These are phyloP conservation scores for Pythium graminicola DNA, from an alignment of 352 stramenopile species.

Conservation along the genomic window DNA sequence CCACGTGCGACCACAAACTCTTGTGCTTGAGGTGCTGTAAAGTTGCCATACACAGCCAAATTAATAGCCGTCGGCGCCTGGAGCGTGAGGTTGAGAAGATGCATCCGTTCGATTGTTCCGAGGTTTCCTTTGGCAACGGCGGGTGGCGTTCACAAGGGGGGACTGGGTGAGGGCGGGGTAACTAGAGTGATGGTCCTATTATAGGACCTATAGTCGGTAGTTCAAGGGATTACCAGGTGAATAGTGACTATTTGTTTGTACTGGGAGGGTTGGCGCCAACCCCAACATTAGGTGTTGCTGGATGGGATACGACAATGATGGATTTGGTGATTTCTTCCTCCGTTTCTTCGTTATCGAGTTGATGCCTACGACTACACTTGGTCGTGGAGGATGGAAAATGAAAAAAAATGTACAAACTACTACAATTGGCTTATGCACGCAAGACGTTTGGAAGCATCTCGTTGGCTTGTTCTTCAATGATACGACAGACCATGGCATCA, in stretches of 20 bases:
- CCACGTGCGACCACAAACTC: constrained; percentile 94
- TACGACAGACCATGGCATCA: constrained; percentile 63
- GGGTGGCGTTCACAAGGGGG: constrained; percentile 18
- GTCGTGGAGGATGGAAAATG: constrained; percentile 3
- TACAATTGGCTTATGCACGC: constrained; percentile 3
- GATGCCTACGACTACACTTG: too few species aligned
- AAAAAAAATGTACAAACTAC: too few species aligned
- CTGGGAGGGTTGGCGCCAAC: too few species aligned
- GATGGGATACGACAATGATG: too few species aligned
- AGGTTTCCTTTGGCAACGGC: constrained; percentile 7
- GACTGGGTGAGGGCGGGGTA: constrained; percentile 3
- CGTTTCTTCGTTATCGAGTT: not conserved
- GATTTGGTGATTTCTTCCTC: too few species aligned
- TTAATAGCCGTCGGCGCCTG: constrained; percentile 77
- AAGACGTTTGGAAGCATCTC: constrained; percentile 20
- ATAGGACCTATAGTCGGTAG: not conserved
- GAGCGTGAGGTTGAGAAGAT: constrained; percentile 86
- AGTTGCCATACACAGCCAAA: constrained; percentile 88
- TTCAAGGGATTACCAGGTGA: too few species aligned
- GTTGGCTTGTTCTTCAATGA: constrained; percentile 64
- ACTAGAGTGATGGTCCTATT: constrained; percentile 24
- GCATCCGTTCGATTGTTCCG: constrained; percentile 33
- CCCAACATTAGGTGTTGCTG: too few species aligned
- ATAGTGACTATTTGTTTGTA: too few species aligned
- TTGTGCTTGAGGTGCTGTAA: constrained; percentile 84